Evolutionary conservation across 2,329 filamentous ascomycete genomes (phyloP).

Genomic region (Didymella segeticola): DNA sequence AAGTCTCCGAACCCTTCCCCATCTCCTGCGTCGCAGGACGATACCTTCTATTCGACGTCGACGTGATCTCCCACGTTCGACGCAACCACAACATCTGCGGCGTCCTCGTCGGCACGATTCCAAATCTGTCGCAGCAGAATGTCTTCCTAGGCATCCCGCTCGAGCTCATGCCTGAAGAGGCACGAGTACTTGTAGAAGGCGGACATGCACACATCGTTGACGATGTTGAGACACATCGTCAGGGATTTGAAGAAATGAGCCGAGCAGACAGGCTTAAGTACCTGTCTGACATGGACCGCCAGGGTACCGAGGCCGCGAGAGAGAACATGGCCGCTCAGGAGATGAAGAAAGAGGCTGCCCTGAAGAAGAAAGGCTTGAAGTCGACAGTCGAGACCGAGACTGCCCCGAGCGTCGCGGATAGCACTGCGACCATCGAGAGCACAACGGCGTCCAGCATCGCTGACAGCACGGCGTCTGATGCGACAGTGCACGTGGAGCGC

Average conservation of each 20-base stretch:
- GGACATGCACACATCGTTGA: slow-evolving; percentile 81
- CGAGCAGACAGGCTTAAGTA: slow-evolving; percentile 68
- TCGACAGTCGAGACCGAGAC: slow-evolving; percentile 14
- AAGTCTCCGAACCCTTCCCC: slow-evolving; percentile 66
- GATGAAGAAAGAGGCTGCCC: slow-evolving; percentile 56
- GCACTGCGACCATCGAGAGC: slow-evolving; percentile 6
- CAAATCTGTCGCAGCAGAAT: slow-evolving; percentile 93
- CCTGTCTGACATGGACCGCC: slow-evolving; percentile 61
- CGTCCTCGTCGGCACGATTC: slow-evolving; percentile 84
- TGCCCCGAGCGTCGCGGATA: slow-evolving; percentile 8
- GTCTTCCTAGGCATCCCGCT: slow-evolving; percentile 88
- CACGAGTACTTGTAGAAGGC: slow-evolving; percentile 77
- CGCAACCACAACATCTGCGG: slow-evolving; percentile 84
- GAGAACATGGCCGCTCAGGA: slow-evolving; percentile 57
- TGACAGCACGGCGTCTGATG: slow-evolving; percentile 22
- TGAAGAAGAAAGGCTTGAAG: slow-evolving; percentile 56
- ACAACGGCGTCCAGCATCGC: slow-evolving; percentile 7
- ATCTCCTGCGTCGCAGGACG: slow-evolving; percentile 82
- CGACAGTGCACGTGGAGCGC: slow-evolving; percentile 19
- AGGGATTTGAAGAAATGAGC: slow-evolving; percentile 66
- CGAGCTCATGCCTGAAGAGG: slow-evolving; percentile 91
- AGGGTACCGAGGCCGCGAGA: slow-evolving; percentile 60
- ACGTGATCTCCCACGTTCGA: slow-evolving; percentile 78
- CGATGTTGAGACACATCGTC: slow-evolving; percentile 73
- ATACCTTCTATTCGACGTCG: slow-evolving; percentile 89